Evolutionary conservation across 805 yeast species (phyloP).

Genomic region (Candida easanensis): DNA sequence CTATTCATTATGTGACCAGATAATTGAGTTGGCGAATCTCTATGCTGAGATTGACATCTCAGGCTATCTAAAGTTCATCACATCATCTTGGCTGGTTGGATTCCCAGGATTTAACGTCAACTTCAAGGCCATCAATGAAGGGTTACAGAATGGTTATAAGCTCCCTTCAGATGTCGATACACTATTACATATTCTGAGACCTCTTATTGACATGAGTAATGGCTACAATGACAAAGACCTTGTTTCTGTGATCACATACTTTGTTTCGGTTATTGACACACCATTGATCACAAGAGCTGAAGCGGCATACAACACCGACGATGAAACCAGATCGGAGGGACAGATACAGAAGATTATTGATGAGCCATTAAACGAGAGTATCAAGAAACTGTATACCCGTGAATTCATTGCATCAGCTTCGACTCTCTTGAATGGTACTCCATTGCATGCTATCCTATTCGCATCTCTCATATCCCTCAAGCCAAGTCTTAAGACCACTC

Average conservation of each 20-base stretch:
- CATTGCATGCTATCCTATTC: conserved; percentile 25
- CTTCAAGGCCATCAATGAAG: conserved; percentile 5
- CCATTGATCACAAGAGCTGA: conserved; percentile 12
- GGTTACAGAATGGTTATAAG: background rate
- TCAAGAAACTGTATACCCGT: conserved; percentile 19
- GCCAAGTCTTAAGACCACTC: conserved; percentile 35
- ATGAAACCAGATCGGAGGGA: background rate
- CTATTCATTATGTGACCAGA: conserved; percentile 4
- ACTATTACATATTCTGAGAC: conserved; percentile 6
- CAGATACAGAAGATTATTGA: conserved; percentile 9
- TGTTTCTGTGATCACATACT: conserved; percentile 3
- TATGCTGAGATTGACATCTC: conserved; percentile 3
- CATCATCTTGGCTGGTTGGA: conserved; percentile 8
- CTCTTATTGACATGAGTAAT: conserved; percentile 3
- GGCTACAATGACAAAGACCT: background rate
- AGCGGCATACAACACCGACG: conserved; percentile 1
- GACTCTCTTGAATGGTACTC: conserved; percentile 17
- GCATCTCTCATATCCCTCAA: conserved; percentile 35
- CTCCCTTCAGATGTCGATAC: conserved; percentile 2
- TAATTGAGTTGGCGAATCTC: conserved; percentile 12
- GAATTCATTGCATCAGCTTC: conserved; percentile 29
- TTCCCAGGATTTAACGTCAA: conserved; percentile 6
- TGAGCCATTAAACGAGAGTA: conserved; percentile 10
- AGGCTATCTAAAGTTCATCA: conserved; percentile 10
- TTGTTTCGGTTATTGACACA: conserved; percentile 10